Base-by-base conservation (phyloP, 2,329 filamentous ascomycete species). In the Trichophyton rubrum region DNA sequence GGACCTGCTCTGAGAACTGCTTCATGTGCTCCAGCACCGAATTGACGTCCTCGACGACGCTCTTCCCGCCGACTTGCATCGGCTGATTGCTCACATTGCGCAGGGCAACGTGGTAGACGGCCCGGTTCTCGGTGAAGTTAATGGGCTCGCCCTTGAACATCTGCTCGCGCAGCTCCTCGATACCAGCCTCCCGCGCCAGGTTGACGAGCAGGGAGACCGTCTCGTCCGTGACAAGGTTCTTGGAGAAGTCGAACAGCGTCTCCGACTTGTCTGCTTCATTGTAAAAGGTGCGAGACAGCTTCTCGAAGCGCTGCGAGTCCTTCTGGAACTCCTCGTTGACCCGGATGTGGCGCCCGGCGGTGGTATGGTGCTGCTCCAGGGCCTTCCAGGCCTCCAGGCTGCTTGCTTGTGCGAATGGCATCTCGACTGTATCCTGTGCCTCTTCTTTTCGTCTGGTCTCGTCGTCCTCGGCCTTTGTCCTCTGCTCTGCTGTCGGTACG, bases 61-160 rank as follows among this genome's bases (percentile, higher is more conserved):
- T 92, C 77, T 90, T 80, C 64, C 91, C 92, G 66, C 96, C 87
- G 35, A 97, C 93, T 76, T 89, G 73, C 83, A 87, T 85, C 56
- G 80, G 85, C 82, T 89, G 85, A 73, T 89, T 90, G 73, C 84
- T 82, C 65, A 90, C 86, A 74, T 99, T 99, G 74, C 93, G 88
- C 71, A 99, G 83, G 56, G 93, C 93, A 67, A 89, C 84, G 78
- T 99, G 93, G 80, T 95, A 95, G 66, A 99, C 93, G 66, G 93
- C 93, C 66, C 93, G 87, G 73, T 92, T 81, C 81, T 99, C 93
- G 63, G 93, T 99, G 79, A 96, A 96, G 84, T 99, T 99, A 82
- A 99, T 97, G 83, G 95, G 92, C 72, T 97, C 89, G 68, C 93
- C 93, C 62, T 85, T 86, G 78, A 99, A 99, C 91, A 99, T 96